These are phyloP conservation scores for Diplodia seriata DNA, from an alignment of 2,329 filamentous ascomycete species.

Conservation along the genomic window DNA sequence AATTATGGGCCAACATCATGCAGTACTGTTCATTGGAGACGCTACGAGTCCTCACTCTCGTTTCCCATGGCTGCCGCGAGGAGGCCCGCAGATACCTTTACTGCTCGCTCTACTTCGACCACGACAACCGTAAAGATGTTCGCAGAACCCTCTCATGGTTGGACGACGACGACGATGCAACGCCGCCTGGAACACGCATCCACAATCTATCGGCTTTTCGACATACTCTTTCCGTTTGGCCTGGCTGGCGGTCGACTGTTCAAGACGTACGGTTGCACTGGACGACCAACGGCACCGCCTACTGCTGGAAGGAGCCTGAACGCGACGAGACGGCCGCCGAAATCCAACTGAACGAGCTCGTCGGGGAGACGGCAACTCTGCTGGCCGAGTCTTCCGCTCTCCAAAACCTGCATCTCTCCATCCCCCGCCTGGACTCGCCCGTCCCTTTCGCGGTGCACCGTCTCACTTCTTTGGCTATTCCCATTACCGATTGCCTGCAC, in stretches of 20 bases:
- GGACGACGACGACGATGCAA: too few species aligned
- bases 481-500: conserved; percentile 11
- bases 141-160: too few species aligned
- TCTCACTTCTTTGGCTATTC: conserved; percentile 6
- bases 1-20: conserved; percentile 18
- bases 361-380: conserved; percentile 6
- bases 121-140: neutral
- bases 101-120: neutral
- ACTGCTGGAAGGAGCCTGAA: conserved; percentile 5
- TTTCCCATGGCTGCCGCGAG: conserved; percentile 1
- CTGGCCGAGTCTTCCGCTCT: neutral
- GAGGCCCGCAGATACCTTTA: conserved; percentile 14
- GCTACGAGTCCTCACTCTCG: neutral
- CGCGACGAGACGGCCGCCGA: neutral
- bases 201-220: neutral
- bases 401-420: neutral
- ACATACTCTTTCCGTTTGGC: neutral
- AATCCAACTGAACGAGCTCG: neutral
- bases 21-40: neutral
- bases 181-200: neutral
- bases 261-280: conserved; percentile 5
- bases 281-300: conserved; percentile 4
- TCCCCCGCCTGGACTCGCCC: neutral
- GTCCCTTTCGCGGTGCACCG: conserved; percentile 6
- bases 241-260: neutral